phyloP scores from a whole-genome alignment of 768 basidiomycete species.

The Pholiota conissans region DNA sequence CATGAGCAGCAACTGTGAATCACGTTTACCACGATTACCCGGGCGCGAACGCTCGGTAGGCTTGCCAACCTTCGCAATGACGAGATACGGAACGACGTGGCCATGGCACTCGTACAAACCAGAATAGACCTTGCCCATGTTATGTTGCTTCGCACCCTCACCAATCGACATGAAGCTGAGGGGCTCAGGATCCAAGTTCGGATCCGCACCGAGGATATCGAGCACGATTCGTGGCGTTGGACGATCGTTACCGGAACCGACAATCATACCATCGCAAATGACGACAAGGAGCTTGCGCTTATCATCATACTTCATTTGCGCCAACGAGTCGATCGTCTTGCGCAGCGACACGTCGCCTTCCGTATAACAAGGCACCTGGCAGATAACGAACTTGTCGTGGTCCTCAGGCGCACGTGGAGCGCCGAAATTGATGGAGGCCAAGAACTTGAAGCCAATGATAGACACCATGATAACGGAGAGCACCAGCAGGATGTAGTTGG shows the following conservation, averaged over 20 bases:
- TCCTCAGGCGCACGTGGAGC: conserved; percentile 83
- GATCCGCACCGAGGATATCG: conserved; percentile 93
- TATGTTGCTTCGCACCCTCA: conserved; percentile 94
- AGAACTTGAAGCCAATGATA: conserved; percentile 95
- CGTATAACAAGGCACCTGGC: conserved; percentile 98
- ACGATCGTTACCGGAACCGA: conserved; percentile 94
- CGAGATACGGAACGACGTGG: conserved; percentile 94
- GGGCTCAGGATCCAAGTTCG: conserved; percentile 92
- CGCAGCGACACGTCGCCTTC: conserved; percentile 88
- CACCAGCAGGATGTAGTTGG: conserved; percentile 87
- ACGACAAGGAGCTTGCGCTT: conserved; percentile 93
- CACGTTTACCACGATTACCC: conserved; percentile 97
- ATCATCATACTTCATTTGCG: conserved; percentile 95
- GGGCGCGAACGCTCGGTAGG: conserved; percentile 91
- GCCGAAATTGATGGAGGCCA: conserved; percentile 86
- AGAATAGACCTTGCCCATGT: conserved; percentile 98
- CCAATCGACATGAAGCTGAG: conserved; percentile 93
- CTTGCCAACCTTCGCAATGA: conserved; percentile 92
- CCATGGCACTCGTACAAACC: conserved; percentile 92
- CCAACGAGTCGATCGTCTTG: conserved; percentile 90
- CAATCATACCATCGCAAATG: conserved; percentile 98
- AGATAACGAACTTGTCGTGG: conserved; percentile 96
- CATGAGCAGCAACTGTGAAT: conserved; percentile 95
- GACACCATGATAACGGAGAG: conserved; percentile 91
- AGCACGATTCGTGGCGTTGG: conserved; percentile 96